phyloP scores from a whole-genome alignment of 495 filamentous ascomycete genomes.

The Entonaema liquescens region DNA sequence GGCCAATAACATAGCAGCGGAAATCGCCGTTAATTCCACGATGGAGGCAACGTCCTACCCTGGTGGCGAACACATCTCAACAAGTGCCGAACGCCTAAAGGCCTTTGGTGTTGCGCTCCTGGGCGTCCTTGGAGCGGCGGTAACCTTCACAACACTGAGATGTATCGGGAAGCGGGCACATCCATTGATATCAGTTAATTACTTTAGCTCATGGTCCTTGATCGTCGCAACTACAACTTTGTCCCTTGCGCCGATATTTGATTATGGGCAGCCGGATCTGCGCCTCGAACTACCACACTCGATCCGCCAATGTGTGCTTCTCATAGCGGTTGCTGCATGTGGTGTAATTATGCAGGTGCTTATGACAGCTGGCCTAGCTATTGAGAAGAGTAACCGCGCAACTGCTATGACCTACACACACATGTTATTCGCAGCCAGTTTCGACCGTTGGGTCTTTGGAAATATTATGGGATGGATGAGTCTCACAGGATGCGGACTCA shows the following conservation, averaged over 20 bases:
- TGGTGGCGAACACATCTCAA: conserved; percentile 34
- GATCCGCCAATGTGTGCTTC: conserved; percentile 71
- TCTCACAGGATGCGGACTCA: conserved; percentile 77
- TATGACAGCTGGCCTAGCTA: conserved; percentile 79
- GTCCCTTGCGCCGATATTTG: conserved; percentile 54
- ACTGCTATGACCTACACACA: conserved; percentile 92
- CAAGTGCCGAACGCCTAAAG: conserved; percentile 67
- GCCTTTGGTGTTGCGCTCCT: conserved; percentile 79
- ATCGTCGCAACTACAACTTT: conserved; percentile 71
- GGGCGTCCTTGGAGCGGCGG: conserved; percentile 81
- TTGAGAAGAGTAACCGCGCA: conserved; percentile 72
- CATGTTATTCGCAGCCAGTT: conserved; percentile 88
- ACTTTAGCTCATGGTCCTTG: conserved; percentile 78
- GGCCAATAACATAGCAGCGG: conserved; percentile 35
- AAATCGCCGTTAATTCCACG: conserved; percentile 38
- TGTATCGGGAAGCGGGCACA: conserved; percentile 88
- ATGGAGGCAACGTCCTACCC: conserved; percentile 25
- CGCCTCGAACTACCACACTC: conserved; percentile 69
- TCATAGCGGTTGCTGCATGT: conserved; percentile 73
- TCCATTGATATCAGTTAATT: conserved; percentile 84
- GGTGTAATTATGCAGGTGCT: conserved; percentile 91
- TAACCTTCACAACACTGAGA: conserved; percentile 81
- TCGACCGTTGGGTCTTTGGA: conserved; percentile 82
- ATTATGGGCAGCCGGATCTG: conserved; percentile 60
- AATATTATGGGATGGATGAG: conserved; percentile 71